Conservation (phyloP, 1,139 yeast species). For the Meyerozyma sp. region DNA sequence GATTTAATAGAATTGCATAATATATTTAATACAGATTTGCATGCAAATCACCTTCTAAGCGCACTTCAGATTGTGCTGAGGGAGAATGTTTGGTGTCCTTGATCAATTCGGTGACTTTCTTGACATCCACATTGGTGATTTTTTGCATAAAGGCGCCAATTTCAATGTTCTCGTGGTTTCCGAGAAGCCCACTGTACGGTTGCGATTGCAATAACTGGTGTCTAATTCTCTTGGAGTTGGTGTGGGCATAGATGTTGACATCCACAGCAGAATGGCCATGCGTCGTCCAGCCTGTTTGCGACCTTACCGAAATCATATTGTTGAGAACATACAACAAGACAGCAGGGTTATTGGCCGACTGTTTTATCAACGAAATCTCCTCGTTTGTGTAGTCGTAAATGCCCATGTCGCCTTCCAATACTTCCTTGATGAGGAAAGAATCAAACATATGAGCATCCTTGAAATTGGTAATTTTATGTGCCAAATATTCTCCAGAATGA, state of each 20-base stretch:
- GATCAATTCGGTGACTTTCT: slow-evolving; percentile 43
- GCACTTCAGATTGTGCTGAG: neutral
- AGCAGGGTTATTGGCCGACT: slow-evolving; percentile 7
- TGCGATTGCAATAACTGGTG: neutral
- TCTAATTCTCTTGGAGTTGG: slow-evolving; percentile 11
- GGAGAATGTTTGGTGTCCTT: slow-evolving; percentile 43
- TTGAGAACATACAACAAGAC: slow-evolving; percentile 24
- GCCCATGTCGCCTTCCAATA: slow-evolving; percentile 18
- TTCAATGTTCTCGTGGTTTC: slow-evolving; percentile 4
- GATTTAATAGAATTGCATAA: neutral
- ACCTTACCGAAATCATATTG: slow-evolving; percentile 19
- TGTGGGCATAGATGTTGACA: slow-evolving; percentile 23
- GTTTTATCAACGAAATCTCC: slow-evolving; percentile 12
- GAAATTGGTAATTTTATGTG: slow-evolving; percentile 10
- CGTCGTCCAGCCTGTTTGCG: slow-evolving; percentile 26
- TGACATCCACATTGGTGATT: slow-evolving; percentile 51
- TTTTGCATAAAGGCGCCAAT: slow-evolving; percentile 67
- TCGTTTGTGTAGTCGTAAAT: slow-evolving; percentile 11
- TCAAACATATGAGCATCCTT: slow-evolving; percentile 9
- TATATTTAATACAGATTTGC: neutral
- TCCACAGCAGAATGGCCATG: slow-evolving; percentile 26
- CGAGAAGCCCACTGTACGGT: neutral
- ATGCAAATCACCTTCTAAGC: neutral
- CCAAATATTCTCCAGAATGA: slow-evolving; percentile 22
- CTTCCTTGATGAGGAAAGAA: slow-evolving; percentile 10